Evolutionary conservation across 805 yeast genomes (phyloP), one percentile per base, ranked within the genome.

Genomic region (Wickerhamiella azymoides): DNA sequence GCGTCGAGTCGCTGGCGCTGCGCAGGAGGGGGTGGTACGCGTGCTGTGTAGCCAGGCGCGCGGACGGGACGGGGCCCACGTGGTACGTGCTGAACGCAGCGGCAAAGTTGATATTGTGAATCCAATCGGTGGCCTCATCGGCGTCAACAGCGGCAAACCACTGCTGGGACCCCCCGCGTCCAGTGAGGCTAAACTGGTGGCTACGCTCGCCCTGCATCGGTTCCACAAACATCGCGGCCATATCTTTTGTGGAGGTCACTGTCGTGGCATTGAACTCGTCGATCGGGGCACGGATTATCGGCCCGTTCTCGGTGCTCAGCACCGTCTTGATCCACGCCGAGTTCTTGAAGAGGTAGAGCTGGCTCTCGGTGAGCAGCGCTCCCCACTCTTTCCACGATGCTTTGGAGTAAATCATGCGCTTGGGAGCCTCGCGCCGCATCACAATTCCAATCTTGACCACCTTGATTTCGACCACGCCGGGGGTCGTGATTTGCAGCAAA

Each of bases 101-200:
- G 7, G 73, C 62, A 51, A 66, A 70, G 51, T 77, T 77, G 54
- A 77, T 73, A 7, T 72, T 59, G 28, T 64, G 65, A 35, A 79
- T 68, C 88, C 88, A 80, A 18, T 72, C 71, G n/a, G 61, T 55
- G 60, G 72, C 62, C 36, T 77, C 83, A 18, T 60, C 60, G n/a
- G 58, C 57, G 18, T 63, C 62, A 6, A 57, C 60, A 11, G 77
- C 74, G 62, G 72, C 46, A 64, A 61, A 53, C 61, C 62, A 58
- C 48, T 62, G 64, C 36, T 57, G 60, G n/a, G 56, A 47, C 7
- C 58, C 59, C 11, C 58, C 62, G 11, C 60, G 48, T 14, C 57
- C 55, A 3, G 59, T 57, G 3, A 63, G 52, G 10, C 60, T 50
- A 47, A 67, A 61, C 44, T 45, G 46, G 24, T 48, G 47, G 28